phyloP scores from a whole-genome alignment of 805 yeast species.

The Lipomyces starkeyi region DNA sequence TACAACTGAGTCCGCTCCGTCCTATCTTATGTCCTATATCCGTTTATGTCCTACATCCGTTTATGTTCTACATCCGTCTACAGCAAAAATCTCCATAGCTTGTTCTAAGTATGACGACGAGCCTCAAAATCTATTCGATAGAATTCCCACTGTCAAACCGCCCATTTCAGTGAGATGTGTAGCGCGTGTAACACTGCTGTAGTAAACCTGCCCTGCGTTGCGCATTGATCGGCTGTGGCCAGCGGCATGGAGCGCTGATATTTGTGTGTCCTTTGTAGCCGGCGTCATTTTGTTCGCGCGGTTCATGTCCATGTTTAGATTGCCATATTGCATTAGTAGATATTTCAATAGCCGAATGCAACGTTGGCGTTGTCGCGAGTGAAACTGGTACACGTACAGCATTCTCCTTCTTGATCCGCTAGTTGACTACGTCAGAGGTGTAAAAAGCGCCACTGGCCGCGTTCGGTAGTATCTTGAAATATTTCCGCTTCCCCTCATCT shows the following conservation, averaged over 20 bases:
- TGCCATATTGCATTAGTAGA: not conserved
- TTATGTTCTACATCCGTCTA: too few species aligned
- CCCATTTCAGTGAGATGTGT: conserved; percentile 17
- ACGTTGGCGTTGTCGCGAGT: not conserved
- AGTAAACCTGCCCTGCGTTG: conserved; percentile 13
- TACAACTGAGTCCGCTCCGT: too few species aligned
- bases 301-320: conserved; percentile 4
- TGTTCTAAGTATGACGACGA: too few species aligned
- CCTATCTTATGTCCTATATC: too few species aligned
- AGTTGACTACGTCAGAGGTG: conserved; percentile 36
- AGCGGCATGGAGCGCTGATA: conserved; percentile 15
- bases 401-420: conserved; percentile 25
- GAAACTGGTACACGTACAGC: not conserved
- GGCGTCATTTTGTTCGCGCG: conserved; percentile 4
- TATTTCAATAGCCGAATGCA: not conserved
- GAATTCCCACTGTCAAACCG: too few species aligned
- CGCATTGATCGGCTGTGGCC: conserved; percentile 19
- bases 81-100: too few species aligned
- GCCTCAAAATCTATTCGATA: too few species aligned
- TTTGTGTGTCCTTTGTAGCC: not conserved
- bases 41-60: too few species aligned
- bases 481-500: conserved; percentile 39
- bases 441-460: conserved; percentile 40
- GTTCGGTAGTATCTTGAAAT: conserved; percentile 39
- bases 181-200: conserved; percentile 5